Conservation (phyloP, 306 rosid genomes). For the Amphicarpaea edgeworthii region DNA sequence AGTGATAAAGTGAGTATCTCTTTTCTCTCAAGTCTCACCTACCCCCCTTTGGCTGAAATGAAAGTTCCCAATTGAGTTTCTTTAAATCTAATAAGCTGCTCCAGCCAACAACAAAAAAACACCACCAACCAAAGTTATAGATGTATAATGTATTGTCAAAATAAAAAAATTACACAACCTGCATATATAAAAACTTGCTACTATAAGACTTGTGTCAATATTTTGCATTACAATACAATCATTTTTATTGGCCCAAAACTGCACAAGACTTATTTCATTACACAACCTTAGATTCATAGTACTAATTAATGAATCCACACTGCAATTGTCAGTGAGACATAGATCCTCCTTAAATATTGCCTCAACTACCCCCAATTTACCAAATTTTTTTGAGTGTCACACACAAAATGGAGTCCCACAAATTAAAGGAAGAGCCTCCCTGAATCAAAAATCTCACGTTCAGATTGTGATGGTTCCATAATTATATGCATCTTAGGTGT, state of each 20-base stretch:
- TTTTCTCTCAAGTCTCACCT: constrained; percentile 47
- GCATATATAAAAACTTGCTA: too few species aligned
- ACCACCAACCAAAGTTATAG: too few species aligned
- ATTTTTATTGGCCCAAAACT: background rate
- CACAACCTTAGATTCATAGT: background rate
- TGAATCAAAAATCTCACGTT: constrained; percentile 33
- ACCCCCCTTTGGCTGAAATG: constrained; percentile 28
- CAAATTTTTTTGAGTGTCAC: background rate
- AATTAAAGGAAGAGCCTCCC: constrained; percentile 4
- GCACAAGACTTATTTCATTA: background rate
- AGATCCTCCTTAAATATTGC: constrained; percentile 17
- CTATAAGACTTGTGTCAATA: background rate
- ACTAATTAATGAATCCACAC: background rate
- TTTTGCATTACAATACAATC: background rate
- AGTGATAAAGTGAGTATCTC: background rate
- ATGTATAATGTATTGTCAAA: too few species aligned
- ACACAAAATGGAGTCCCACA: background rate
- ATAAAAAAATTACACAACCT: too few species aligned
- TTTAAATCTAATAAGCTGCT: background rate
- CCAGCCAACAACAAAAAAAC: too few species aligned
- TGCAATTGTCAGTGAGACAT: constrained; percentile 9
- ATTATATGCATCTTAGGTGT: background rate
- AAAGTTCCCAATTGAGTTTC: constrained; percentile 23
- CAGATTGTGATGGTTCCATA: constrained; percentile 45
- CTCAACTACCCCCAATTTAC: constrained; percentile 32